phyloP scores from a whole-genome alignment of 306 rosid genomes.

The Cercis canadensis region DNA sequence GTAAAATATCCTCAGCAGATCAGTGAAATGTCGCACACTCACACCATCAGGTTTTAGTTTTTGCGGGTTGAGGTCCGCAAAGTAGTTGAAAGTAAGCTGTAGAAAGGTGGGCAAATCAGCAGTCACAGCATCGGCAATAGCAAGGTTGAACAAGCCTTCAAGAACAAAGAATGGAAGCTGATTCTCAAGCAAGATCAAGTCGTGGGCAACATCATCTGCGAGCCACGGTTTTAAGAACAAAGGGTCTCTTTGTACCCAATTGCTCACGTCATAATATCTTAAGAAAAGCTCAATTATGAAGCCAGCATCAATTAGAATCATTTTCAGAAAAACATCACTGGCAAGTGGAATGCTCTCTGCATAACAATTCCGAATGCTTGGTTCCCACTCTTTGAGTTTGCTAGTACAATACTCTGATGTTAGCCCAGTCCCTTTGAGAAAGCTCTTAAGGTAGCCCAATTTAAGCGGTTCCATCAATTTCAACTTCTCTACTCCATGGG shows the following conservation, averaged over 20 bases:
- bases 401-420: slow-evolving; percentile 7
- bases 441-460: slow-evolving; percentile 40
- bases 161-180: slow-evolving; percentile 58
- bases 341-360: slow-evolving; percentile 32
- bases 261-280: neutral
- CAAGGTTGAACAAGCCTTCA: slow-evolving; percentile 26
- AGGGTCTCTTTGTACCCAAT: slow-evolving; percentile 28
- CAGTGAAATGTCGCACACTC: too few relatives aligned
- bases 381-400: slow-evolving; percentile 16
- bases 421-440: slow-evolving; percentile 17
- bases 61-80: too few relatives aligned
- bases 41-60: too few relatives aligned
- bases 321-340: slow-evolving; percentile 25
- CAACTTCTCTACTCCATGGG: slow-evolving; percentile 37
- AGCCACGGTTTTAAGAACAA: slow-evolving; percentile 44
- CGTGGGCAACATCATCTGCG: slow-evolving; percentile 42
- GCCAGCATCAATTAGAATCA: slow-evolving; percentile 35
- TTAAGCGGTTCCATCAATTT: slow-evolving; percentile 46
- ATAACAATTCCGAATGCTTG: slow-evolving; percentile 15
- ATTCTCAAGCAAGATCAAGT: slow-evolving; percentile 54
- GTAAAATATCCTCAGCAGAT: too few relatives aligned
- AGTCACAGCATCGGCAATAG: too few relatives aligned
- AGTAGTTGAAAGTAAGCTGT: too few relatives aligned
- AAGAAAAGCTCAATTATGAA: slow-evolving; percentile 45
- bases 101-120: too few relatives aligned